Base-by-base conservation (phyloP, 2,329 filamentous ascomycete species). In the Apiospora arundinis region DNA sequence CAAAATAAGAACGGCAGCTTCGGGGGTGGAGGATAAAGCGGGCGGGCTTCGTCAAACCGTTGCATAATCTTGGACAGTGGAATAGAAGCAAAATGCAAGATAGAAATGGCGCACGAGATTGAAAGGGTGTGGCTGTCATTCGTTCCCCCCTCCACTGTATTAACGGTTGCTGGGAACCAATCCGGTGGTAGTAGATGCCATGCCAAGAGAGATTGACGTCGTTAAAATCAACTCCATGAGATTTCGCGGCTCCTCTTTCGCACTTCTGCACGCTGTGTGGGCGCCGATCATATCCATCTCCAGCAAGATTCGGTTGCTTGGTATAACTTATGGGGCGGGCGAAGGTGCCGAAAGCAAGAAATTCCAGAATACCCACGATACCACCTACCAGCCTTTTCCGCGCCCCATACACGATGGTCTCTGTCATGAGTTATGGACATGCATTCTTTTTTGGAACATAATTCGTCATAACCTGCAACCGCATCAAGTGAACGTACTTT, bases 141-240 rank as follows among this genome's bases (percentile, higher is more conserved):
- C 14, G 32, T 32, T 14, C 28, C 56, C 56, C 28, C 32, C 56
- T 63, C 56, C 56, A 40, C 56, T 40, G 5, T 63, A 63, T 63
- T 63, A 63, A 32, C 56, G 56, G 32, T 40, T 40, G 16, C 28
- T 56, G 32, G 56, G 56, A 63, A 63, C 56, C 56, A 63, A 63
- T 63, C 56, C 32, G 4, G 6, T 40, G 32, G 32, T n/a, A 12
- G 56, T 32, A 40, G 56, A 40, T 40, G 56, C 32, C 56, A 63
- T 63, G 56, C 56, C 56, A 63, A 63, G 56, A 63, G 21, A 40
- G 56, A 63, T 63, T 63, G 56, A 63, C 56, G 56, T 63, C 56
- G 56, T 63, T 23, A 63, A 63, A 23, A 40, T 40, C 56, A 63
- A 63, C 56, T 63, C 56, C 32, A 63, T 18, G 56, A 63, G 28